These are phyloP conservation scores for Cyclotella sp. DNA, from an alignment of 108 stramenopile species.

Conservation along the genomic window DNA sequence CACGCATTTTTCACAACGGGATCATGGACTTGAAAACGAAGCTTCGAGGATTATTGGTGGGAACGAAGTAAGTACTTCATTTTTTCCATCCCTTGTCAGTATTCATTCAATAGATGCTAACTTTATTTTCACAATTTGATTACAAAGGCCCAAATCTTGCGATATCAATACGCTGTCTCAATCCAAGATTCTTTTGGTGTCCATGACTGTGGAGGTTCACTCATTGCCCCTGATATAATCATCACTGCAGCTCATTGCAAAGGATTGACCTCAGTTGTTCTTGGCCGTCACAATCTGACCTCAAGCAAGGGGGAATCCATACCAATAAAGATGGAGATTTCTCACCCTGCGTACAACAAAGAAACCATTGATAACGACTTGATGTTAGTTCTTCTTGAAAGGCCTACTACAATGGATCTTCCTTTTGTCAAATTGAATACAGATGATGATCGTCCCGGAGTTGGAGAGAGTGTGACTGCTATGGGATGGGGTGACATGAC, in stretches of 20 bases:
- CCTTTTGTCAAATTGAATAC: conserved; percentile 44
- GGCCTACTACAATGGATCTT: conserved; percentile 8
- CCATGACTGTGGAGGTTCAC: conserved; percentile 44
- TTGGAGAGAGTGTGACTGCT: conserved; percentile 48
- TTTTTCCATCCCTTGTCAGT: neutral
- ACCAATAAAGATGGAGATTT: neutral
- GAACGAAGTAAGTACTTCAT: neutral
- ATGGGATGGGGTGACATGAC: conserved; percentile 61
- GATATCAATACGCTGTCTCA: conserved; percentile 26
- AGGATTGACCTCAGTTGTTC: conserved; percentile 22
- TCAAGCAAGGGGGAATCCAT: conserved; percentile 21
- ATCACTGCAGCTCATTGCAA: conserved; percentile 56
- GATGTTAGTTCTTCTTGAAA: conserved; percentile 18
- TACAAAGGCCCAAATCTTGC: neutral
- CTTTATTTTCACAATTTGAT: no score
- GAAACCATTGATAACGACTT: conserved; percentile 12
- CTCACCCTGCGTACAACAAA: conserved; percentile 13
- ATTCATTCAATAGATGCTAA: neutral
- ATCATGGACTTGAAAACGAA: no score
- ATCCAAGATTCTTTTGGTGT: conserved; percentile 11
- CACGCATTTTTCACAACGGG: no score
- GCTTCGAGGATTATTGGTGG: conserved; percentile 20
- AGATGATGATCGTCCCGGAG: conserved; percentile 28
- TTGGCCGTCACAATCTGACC: conserved; percentile 30
- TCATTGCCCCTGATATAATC: conserved; percentile 38